Conservation (phyloP, 257 asterid species). For the Paraleonurus japonicus region DNA sequence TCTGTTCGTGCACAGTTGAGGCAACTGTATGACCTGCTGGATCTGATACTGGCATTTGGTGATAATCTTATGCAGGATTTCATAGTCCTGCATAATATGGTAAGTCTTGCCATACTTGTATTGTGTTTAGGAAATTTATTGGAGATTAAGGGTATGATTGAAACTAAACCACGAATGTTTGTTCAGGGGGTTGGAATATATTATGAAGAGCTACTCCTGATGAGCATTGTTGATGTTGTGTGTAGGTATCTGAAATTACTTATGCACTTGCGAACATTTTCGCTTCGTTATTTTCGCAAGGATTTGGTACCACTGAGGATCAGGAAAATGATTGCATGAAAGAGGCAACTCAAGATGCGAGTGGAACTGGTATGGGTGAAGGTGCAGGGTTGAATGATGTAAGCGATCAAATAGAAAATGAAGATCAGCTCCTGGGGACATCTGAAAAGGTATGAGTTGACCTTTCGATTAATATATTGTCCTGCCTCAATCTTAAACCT, state of each 20-base stretch:
- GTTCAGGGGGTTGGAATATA: no score
- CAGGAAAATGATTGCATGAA: constrained; percentile 41
- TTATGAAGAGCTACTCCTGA: constrained; percentile 9
- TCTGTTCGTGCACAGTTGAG: constrained; percentile 46
- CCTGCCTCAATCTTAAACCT: neutral
- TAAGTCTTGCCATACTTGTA: constrained; percentile 30
- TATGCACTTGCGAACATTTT: constrained; percentile 68
- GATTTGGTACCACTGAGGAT: constrained; percentile 71
- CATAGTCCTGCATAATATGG: constrained; percentile 65
- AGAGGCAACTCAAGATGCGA: constrained; percentile 61
- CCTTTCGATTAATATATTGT: constrained; percentile 4
- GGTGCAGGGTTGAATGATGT: constrained; percentile 84
- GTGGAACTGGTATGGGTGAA: constrained; percentile 95
- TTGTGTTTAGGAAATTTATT: neutral
- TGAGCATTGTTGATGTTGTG: constrained; percentile 6
- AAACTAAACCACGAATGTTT: no score
- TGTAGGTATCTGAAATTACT: constrained; percentile 67
- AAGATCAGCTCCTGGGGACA: constrained; percentile 87
- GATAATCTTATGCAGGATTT: constrained; percentile 70
- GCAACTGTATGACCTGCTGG: constrained; percentile 46
- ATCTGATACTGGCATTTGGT: constrained; percentile 53
- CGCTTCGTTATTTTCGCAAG: constrained; percentile 67
- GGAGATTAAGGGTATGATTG: neutral
- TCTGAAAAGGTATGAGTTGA: constrained; percentile 54
- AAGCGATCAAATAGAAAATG: constrained; percentile 81